These are phyloP conservation scores for Fallopia convolvulus DNA, from an alignment of 148 eudicot genomes.

Conservation along the genomic window DNA sequence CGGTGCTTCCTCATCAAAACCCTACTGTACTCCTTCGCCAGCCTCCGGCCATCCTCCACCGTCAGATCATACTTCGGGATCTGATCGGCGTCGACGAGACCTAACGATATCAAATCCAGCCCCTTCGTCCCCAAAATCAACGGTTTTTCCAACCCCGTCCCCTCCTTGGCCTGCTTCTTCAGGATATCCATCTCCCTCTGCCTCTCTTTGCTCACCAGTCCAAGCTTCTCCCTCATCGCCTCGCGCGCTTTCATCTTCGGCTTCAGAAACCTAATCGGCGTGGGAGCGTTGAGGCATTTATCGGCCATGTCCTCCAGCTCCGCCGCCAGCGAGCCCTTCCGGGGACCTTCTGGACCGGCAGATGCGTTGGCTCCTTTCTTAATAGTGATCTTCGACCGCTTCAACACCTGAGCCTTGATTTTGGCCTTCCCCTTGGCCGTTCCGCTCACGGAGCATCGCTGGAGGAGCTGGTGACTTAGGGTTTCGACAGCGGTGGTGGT, in stretches of 20 bases:
- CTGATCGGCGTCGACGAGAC: constrained; percentile 63
- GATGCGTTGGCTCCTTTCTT: constrained; percentile 39
- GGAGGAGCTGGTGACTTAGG: constrained; percentile 40
- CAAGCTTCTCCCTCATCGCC: constrained; percentile 74
- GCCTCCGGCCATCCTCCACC: constrained; percentile 72
- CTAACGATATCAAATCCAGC: constrained; percentile 62
- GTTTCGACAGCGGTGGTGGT: constrained; percentile 25
- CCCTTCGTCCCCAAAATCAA: constrained; percentile 51
- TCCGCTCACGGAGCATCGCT: constrained; percentile 76
- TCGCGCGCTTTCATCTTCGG: constrained; percentile 62
- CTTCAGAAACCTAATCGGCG: constrained; percentile 59
- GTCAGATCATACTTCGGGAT: constrained; percentile 77
- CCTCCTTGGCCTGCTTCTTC: constrained; percentile 47
- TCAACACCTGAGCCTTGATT: constrained; percentile 46
- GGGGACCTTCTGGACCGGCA: constrained; percentile 26
- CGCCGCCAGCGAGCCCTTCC: constrained; percentile 24
- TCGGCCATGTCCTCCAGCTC: constrained; percentile 53
- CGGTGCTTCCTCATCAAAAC: constrained; percentile 82
- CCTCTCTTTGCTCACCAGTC: constrained; percentile 62
- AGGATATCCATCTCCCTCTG: constrained; percentile 48
- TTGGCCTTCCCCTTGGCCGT: constrained; percentile 88
- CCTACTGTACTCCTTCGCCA: constrained; percentile 90
- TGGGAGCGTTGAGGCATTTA: constrained; percentile 44
- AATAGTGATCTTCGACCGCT: constrained; percentile 37
- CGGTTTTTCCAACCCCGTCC: constrained; percentile 29